Percentiles rank a stretch among this genome's conserved stretches.
Conservation (phyloP, 2,329 filamentous ascomycete species). For the Fusarium illudens region DNA sequence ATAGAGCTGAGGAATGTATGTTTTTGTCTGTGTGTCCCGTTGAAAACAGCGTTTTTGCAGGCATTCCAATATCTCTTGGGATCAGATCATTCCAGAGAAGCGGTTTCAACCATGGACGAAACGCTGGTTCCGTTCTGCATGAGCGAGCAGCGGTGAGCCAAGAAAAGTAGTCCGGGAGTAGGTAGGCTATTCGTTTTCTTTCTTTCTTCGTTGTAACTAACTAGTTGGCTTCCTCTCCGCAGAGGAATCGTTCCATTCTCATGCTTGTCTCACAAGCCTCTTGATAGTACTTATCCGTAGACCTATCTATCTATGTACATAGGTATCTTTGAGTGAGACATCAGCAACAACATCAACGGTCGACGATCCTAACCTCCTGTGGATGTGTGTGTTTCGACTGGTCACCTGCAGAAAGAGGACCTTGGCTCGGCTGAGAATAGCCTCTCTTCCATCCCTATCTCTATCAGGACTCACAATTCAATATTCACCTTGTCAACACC, state of each 20-base stretch:
- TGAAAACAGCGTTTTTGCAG: background rate
- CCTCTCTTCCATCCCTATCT: slow-evolving; percentile 1
- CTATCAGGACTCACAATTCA: background rate
- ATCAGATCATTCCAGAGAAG: background rate
- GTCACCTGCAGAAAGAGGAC: background rate
- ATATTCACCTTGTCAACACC: background rate
- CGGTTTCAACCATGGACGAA: background rate
- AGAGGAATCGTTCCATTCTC: slow-evolving; percentile 5
- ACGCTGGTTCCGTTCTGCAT: background rate
- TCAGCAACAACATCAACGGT: background rate
- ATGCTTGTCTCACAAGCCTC: slow-evolving; percentile 13
- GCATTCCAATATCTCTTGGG: background rate
- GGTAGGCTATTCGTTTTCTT: background rate
- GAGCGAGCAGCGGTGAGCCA: slow-evolving; percentile 17
- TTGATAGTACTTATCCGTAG: background rate
- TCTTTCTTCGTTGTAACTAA: background rate
- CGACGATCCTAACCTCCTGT: background rate
- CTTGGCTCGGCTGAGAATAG: slow-evolving; percentile 22
- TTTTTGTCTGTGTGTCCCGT: background rate
- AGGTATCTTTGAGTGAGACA: background rate
- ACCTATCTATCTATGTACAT: too few relatives aligned
- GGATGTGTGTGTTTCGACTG: background rate
- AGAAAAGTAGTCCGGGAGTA: background rate
- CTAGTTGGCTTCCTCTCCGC: background rate
- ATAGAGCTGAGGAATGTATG: background rate